phyloP scores from a whole-genome alignment of 257 asterid species.

The Nicotiana noctiflora region DNA sequence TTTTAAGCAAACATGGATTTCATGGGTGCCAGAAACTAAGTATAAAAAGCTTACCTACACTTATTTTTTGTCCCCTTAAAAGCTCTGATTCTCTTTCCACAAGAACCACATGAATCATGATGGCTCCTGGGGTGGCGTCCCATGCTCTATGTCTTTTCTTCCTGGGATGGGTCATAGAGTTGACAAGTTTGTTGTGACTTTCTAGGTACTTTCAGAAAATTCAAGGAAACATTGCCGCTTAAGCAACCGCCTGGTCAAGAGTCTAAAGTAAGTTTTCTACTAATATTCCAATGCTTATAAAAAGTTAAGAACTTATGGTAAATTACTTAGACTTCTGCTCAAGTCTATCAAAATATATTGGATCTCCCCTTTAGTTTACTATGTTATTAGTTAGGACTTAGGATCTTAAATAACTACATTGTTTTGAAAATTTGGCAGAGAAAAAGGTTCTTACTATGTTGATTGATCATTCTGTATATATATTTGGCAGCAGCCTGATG shows the following conservation, averaged over 20 bases:
- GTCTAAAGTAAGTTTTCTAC: constrained; percentile 40
- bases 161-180: neutral
- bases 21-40: neutral
- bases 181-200: neutral
- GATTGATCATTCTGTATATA: neutral
- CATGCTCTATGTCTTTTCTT: neutral
- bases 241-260: constrained; percentile 44
- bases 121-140: neutral
- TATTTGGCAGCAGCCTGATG: neutral
- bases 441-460: neutral
- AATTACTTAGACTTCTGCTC: neutral
- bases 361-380: neutral
- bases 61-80: neutral
- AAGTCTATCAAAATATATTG: neutral
- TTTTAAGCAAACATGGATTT: neutral
- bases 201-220: constrained; percentile 91
- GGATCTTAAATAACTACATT: neutral
- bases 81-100: neutral
- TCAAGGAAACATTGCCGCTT: constrained; percentile 66
- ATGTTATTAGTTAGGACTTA: neutral
- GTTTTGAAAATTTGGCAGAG: neutral
- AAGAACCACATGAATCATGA: neutral
- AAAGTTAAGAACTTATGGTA: neutral
- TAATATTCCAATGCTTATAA: neutral
- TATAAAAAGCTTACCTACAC: neutral